Percentiles rank a stretch among this genome's conserved stretches.
These are phyloP conservation scores for Phytophthora brassicae DNA, from an alignment of 352 stramenopile genomes.

Conservation along the genomic window DNA sequence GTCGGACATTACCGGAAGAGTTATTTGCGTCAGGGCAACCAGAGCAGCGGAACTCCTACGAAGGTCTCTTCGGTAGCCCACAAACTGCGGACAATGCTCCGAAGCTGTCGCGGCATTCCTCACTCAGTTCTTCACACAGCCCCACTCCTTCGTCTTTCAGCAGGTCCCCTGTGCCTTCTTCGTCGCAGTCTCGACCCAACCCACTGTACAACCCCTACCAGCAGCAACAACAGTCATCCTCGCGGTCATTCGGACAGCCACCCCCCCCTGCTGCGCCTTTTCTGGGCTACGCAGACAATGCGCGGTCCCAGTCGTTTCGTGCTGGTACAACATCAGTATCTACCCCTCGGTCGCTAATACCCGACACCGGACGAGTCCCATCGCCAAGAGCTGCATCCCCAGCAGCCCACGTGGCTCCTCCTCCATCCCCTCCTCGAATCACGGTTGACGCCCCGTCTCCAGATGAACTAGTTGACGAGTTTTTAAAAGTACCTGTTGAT, in stretches of 20 bases:
- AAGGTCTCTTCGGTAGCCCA: conserved; percentile 50
- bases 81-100: conserved; percentile 16
- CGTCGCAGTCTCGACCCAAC: conserved; percentile 20
- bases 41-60: conserved; percentile 36
- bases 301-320: conserved; percentile 49
- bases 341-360: conserved; percentile 14
- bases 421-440: conserved; percentile 22
- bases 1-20: conserved; percentile 33
- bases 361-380: conserved; percentile 19
- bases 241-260: conserved; percentile 38
- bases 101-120: conserved; percentile 34
- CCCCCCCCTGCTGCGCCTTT: conserved; percentile 71
- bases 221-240: conserved; percentile 15
- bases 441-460: conserved; percentile 32
- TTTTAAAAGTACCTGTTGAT: conserved; percentile 55
- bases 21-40: conserved; percentile 39
- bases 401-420: conserved; percentile 18
- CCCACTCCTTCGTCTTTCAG: conserved; percentile 22
- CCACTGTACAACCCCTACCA: conserved; percentile 26
- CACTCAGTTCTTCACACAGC: conserved; percentile 52
- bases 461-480: conserved; percentile 67
- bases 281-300: conserved; percentile 56
- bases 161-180: conserved; percentile 17
- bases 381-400: conserved; percentile 16
- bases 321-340: conserved; percentile 6